Evolutionary conservation across 192 early-diverging fungal genomes (phyloP).

Genomic region (Linnemannia elongata): DNA sequence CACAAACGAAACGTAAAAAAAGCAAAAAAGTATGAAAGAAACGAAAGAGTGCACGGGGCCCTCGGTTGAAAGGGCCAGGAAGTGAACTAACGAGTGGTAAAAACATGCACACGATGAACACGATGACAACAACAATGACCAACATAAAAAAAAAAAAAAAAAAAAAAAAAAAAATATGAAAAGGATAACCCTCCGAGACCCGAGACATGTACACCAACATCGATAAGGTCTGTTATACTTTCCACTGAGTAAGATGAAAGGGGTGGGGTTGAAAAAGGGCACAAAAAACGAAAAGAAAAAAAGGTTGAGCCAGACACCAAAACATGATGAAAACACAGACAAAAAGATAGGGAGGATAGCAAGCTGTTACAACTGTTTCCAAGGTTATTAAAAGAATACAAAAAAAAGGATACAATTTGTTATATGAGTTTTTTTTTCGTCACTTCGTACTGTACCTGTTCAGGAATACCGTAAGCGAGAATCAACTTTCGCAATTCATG

Average conservation of each 20-base stretch:
- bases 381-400: conserved; percentile 11
- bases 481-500: conserved; percentile 68
- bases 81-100: background rate
- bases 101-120: background rate
- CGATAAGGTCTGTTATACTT: background rate
- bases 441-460: conserved; percentile 48
- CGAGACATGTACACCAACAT: background rate
- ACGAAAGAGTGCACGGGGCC: background rate
- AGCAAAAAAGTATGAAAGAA: background rate
- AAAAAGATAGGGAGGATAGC: conserved; percentile 1
- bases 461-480: conserved; percentile 72
- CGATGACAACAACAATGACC: conserved; percentile 18
- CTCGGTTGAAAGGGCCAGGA: background rate
- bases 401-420: conserved; percentile 11
- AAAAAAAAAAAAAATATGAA: too few relatives aligned
- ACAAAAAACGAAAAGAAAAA: background rate
- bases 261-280: background rate
- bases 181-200: background rate
- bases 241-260: background rate
- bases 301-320: background rate
- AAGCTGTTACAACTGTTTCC: conserved; percentile 6
- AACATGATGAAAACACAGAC: too few relatives aligned
- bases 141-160: too few relatives aligned
- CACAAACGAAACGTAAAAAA: background rate
- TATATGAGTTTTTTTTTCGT: background rate